Evolutionary conservation across 306 rosid species (phyloP).

Genomic region (Lathyrus aphaca): DNA sequence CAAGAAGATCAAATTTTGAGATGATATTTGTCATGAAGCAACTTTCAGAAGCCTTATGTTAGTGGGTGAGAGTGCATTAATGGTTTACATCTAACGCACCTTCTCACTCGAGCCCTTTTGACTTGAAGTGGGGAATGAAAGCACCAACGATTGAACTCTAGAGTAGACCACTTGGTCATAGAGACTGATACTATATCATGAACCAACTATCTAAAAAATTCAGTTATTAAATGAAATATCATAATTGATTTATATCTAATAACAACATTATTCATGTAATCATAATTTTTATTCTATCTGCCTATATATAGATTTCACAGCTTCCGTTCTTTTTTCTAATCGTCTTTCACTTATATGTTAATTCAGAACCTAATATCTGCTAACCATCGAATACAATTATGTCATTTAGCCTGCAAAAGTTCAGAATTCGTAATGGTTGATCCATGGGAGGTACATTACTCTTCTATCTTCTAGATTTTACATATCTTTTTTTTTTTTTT

Average conservation of each 20-base stretch:
- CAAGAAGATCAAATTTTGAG: conserved; percentile 10
- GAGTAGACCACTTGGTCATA: conserved; percentile 1
- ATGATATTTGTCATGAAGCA: conserved; percentile 5
- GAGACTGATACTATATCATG: not conserved
- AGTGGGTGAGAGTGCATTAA: not conserved
- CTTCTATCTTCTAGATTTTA: conserved; percentile 9
- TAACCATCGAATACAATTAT: conserved; percentile 66
- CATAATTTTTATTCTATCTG: not conserved
- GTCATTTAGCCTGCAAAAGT: conserved; percentile 72
- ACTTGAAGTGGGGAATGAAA: not conserved
- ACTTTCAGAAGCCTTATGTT: not conserved
- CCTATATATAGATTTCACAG: conserved; percentile 13
- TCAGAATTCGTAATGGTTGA: conserved; percentile 90
- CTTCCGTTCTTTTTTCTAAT: conserved; percentile 30
- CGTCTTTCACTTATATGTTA: conserved; percentile 26
- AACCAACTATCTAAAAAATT: not conserved
- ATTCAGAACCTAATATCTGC: conserved; percentile 76
- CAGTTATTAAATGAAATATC: not conserved
- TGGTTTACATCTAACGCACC: not conserved
- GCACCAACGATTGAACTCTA: not conserved
- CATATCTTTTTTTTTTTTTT: not conserved
- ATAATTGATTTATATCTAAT: not conserved
- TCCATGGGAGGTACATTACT: conserved; percentile 83
- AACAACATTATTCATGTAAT: conserved; percentile 17
- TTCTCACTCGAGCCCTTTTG: not conserved